Evolutionary conservation across 2,329 filamentous ascomycete species (phyloP).

Genomic region (Sporothrix pallida): DNA sequence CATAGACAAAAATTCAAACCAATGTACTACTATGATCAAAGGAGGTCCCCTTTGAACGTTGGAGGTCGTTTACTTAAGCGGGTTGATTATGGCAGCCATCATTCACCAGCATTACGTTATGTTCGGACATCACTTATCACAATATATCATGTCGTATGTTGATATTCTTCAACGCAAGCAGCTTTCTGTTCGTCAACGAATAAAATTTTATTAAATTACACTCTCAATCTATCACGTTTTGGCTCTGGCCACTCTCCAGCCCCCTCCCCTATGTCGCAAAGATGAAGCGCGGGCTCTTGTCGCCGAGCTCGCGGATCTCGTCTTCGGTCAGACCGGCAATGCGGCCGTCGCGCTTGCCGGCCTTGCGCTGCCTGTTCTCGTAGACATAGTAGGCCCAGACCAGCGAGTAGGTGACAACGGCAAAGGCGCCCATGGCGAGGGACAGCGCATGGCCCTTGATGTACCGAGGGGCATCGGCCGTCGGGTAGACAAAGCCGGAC

Average conservation of each 20-base stretch:
- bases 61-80: too few relatives aligned
- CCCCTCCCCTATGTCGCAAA: not conserved
- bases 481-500: not conserved
- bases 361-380: conserved; percentile 7
- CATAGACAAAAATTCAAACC: conserved; percentile 3
- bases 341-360: not conserved
- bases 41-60: too few relatives aligned
- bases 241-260: too few relatives aligned
- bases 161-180: too few relatives aligned
- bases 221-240: too few relatives aligned
- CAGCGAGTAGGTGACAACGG: conserved; percentile 58
- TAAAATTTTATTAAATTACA: too few relatives aligned
- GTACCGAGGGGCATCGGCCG: conserved; percentile 57
- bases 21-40: conserved; percentile 17
- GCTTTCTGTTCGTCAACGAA: too few relatives aligned
- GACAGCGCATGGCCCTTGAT: conserved; percentile 67
- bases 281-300: not conserved
- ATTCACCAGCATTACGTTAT: too few relatives aligned
- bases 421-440: conserved; percentile 62
- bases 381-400: conserved; percentile 47
- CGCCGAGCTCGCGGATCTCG: not conserved
- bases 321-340: not conserved
- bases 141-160: too few relatives aligned
- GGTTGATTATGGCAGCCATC: too few relatives aligned
- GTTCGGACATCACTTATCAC: too few relatives aligned